Evolutionary conservation across 305 asterid genomes (phyloP), one percentile per base, ranked within the genome.

Genomic region (Fraxinus sp.): DNA sequence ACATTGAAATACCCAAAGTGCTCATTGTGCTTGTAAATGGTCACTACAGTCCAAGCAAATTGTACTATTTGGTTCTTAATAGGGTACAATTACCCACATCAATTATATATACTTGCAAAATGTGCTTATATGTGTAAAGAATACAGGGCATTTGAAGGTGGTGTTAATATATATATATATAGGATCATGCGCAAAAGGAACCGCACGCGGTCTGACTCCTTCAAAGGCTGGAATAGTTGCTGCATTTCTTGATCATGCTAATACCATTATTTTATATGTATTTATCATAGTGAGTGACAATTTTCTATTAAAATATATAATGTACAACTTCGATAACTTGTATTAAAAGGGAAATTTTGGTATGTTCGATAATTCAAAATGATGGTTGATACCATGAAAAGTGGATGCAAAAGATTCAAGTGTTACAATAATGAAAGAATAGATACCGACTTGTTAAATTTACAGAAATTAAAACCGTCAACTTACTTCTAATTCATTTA

Each of bases 151-250:
- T 81, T 7, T 39, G 75, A 30, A 30, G 33, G 33, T 30, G 33
- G 33, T 30, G 33, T 30, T 30, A 30, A 30, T 30, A 30, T 28
- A 28, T 30, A 30, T 28, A 28, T 92, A 75, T 84, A 83, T 86
- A 89, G 94, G 92, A 92, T 91, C 91, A 91, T 80, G 93, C 92
- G 93, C 86, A 84, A 83, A 88, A 86, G 89, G 75, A 80, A 55
- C 83, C 85, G 89, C 96, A 90, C 87, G 94, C 96, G 75, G 82
- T 83, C 88, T 90, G 88, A 82, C 87, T 87, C 84, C 74, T 10
- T 24, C 72, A 62, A 13, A 66, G 6, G 36, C 74, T 66, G 35
- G 36, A 13, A 66, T 66, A 26, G 8, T 66, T 64, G 33, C 36
- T 66, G 74, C 74, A 9, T 24, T 66, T 66, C 74, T 11, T 10